Evolutionary conservation across 768 basidiomycete species (phyloP).

Genomic region (Collybia mongolica): DNA sequence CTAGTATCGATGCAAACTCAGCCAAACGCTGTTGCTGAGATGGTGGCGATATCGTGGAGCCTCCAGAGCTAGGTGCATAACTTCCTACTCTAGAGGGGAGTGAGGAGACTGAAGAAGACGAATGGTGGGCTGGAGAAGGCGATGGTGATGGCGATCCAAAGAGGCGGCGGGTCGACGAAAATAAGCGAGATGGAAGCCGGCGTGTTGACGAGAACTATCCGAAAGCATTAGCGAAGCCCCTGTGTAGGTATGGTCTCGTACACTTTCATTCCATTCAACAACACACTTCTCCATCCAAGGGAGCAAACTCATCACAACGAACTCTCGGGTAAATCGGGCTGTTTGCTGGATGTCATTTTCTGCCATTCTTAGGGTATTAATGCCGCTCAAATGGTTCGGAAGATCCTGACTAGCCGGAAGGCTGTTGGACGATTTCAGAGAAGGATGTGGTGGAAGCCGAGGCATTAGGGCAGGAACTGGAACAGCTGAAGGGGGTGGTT

Average conservation of each 20-base stretch:
- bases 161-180: slow-evolving; percentile 80
- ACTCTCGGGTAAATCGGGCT: slow-evolving; percentile 80
- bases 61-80: slow-evolving; percentile 19
- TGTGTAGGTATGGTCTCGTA: slow-evolving; percentile 20
- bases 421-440: slow-evolving; percentile 28
- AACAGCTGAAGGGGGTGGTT: slow-evolving; percentile 62
- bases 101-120: slow-evolving; percentile 41
- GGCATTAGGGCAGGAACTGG: slow-evolving; percentile 66
- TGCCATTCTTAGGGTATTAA: slow-evolving; percentile 52
- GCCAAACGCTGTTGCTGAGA: slow-evolving; percentile 85
- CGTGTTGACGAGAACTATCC: slow-evolving; percentile 68
- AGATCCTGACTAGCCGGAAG: slow-evolving; percentile 13
- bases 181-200: slow-evolving; percentile 79
- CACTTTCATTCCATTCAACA: slow-evolving; percentile 90
- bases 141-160: slow-evolving; percentile 66
- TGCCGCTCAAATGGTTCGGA: slow-evolving; percentile 18
- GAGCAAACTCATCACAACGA: slow-evolving; percentile 83
- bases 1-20: slow-evolving; percentile 91
- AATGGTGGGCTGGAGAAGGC: slow-evolving; percentile 37
- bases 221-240: slow-evolving; percentile 7
- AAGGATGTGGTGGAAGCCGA: slow-evolving; percentile 56
- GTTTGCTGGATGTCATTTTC: slow-evolving; percentile 76
- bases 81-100: slow-evolving; percentile 35
- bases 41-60: slow-evolving; percentile 34
- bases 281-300: slow-evolving; percentile 98